Evolutionary conservation across 805 yeast species (phyloP).

Genomic region (Candida easanensis): DNA sequence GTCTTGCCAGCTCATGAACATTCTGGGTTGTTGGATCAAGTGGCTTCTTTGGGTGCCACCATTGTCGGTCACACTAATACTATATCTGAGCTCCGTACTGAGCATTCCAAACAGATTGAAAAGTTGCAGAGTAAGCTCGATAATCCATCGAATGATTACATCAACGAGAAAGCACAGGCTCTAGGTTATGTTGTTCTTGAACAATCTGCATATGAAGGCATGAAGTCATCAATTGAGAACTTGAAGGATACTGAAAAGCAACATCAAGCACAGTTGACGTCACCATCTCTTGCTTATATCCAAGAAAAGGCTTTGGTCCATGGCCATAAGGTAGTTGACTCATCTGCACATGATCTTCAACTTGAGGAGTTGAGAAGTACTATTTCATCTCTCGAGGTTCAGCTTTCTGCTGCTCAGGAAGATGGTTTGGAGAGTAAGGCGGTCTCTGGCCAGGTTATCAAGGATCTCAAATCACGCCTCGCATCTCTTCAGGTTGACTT

Average conservation of each 20-base stretch:
- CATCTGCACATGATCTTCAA: neutral
- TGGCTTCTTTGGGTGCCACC: neutral
- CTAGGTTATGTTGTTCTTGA: constrained; percentile 23
- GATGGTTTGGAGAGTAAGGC: constrained; percentile 10
- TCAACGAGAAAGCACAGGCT: constrained; percentile 27
- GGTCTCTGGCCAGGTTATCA: constrained; percentile 10
- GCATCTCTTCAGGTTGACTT: constrained; percentile 3
- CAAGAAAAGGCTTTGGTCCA: constrained; percentile 16
- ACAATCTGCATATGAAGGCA: constrained; percentile 10
- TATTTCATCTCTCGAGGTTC: constrained; percentile 1
- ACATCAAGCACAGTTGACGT: neutral
- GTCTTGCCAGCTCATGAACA: constrained; percentile 13
- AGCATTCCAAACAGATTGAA: constrained; percentile 1
- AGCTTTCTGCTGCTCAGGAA: constrained; percentile 4
- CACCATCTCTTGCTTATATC: constrained; percentile 33
- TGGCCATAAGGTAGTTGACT: constrained; percentile 3
- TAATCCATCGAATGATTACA: constrained; percentile 32
- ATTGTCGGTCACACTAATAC: neutral
- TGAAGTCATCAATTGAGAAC: constrained; percentile 9
- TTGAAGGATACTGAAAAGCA: constrained; percentile 14
- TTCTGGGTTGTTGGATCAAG: neutral
- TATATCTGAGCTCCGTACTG: neutral
- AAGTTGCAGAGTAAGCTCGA: constrained; percentile 13
- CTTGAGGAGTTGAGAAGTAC: neutral
- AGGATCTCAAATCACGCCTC: constrained; percentile 18